Conservation (phyloP, 2,329 filamentous ascomycete species). For the Xylariaceae sp. region DNA sequence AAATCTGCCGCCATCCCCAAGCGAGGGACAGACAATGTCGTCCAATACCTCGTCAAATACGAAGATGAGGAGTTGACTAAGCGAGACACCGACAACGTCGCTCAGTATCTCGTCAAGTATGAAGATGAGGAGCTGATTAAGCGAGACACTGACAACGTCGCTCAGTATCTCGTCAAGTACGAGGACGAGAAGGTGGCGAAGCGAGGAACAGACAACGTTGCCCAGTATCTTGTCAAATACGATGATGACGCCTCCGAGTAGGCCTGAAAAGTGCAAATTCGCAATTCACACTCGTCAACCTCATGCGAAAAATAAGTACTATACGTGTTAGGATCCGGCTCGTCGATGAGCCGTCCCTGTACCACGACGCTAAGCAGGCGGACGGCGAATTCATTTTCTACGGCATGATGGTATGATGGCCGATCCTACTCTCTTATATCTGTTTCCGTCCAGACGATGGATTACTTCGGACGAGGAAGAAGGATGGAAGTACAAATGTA, state of each 20-base stretch:
- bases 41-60: neutral
- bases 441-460: too few species aligned
- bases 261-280: neutral
- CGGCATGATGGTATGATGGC: neutral
- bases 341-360: neutral
- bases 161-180: neutral
- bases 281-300: neutral
- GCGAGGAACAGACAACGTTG: neutral
- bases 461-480: neutral
- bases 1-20: neutral
- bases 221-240: neutral
- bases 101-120: neutral
- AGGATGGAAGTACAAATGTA: neutral
- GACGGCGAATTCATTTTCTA: neutral
- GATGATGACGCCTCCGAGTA: neutral
- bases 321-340: neutral
- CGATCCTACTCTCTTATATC: neutral
- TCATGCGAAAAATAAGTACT: neutral
- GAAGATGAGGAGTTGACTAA: neutral
- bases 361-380: neutral
- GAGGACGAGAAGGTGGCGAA: neutral
- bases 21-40: neutral
- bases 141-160: neutral
- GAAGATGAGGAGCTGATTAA: neutral
- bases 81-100: neutral